These are phyloP conservation scores for Glonium stellatum DNA, from an alignment of 495 filamentous ascomycete species.

Conservation along the genomic window DNA sequence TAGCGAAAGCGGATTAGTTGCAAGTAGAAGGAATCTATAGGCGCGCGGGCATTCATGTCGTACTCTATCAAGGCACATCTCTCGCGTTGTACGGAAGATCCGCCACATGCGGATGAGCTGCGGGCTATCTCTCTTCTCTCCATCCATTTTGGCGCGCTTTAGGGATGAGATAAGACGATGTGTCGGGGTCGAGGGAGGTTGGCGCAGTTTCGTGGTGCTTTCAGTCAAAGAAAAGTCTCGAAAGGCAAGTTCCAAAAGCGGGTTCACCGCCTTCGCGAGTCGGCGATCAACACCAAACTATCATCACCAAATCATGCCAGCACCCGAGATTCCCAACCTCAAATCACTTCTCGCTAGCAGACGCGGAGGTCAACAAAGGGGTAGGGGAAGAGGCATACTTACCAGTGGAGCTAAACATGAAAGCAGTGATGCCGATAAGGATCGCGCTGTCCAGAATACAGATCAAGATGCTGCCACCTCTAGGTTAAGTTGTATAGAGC, in stretches of 20 bases:
- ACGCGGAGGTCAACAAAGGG: conserved; percentile 14
- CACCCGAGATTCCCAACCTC: conserved; percentile 21
- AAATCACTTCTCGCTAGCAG: conserved; percentile 15
- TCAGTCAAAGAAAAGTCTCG: conserved; percentile 9
- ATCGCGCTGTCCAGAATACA: conserved; percentile 71
- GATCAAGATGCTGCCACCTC: conserved; percentile 88
- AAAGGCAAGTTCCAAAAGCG: neutral
- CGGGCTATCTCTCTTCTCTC: conserved; percentile 16
- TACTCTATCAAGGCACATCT: conserved; percentile 38
- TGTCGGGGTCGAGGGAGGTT: neutral
- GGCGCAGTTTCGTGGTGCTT: neutral
- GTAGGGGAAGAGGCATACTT: conserved; percentile 13
- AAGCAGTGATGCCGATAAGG: conserved; percentile 30
- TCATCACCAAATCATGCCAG: conserved; percentile 16
- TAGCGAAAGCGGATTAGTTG: conserved; percentile 32
- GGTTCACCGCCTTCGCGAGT: neutral
- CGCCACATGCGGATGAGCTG: conserved; percentile 30
- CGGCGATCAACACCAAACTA: neutral
- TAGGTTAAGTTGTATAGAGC: conserved; percentile 74
- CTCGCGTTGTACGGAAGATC: conserved; percentile 31
- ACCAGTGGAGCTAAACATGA: neutral
- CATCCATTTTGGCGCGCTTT: conserved; percentile 12
- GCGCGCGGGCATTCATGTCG: neutral
- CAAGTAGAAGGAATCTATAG: neutral
- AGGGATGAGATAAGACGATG: neutral